phyloP scores from a whole-genome alignment of 2,329 filamentous ascomycete genomes.

The Neospermospora avenae region DNA sequence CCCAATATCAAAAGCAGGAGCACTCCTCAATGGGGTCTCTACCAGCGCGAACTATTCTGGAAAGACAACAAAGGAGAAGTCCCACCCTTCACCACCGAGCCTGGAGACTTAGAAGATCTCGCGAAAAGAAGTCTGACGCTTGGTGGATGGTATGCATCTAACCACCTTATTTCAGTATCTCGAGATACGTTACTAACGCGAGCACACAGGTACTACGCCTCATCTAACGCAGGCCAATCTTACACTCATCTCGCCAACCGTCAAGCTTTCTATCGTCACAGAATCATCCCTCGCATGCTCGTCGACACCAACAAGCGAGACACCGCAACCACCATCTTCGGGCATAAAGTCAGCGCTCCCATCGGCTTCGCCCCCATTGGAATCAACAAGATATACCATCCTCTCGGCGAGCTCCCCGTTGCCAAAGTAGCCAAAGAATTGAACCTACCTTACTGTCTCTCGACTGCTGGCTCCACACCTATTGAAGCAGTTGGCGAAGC shows the following conservation, averaged over 20 bases:
- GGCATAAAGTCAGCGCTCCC: slow-evolving; percentile 55
- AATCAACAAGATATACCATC: slow-evolving; percentile 64
- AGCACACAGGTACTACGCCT: slow-evolving; percentile 46
- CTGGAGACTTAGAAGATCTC: slow-evolving; percentile 54
- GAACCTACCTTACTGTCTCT: slow-evolving; percentile 56
- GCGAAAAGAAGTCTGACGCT: slow-evolving; percentile 54
- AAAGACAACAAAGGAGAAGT: slow-evolving; percentile 47
- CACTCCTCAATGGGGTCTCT: slow-evolving; percentile 52
- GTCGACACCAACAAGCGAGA: slow-evolving; percentile 59
- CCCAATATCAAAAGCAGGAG: slow-evolving; percentile 47
- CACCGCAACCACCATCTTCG: slow-evolving; percentile 55
- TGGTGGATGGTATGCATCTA: slow-evolving; percentile 47
- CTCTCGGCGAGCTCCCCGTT: slow-evolving; percentile 54
- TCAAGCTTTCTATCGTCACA: slow-evolving; percentile 61
- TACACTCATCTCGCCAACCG: slow-evolving; percentile 54
- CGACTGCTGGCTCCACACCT: slow-evolving; percentile 48
- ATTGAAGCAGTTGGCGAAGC: slow-evolving; percentile 57
- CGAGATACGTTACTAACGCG: neutral
- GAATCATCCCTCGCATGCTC: slow-evolving; percentile 59
- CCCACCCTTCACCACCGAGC: slow-evolving; percentile 52
- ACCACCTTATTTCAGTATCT: neutral
- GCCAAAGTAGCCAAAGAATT: slow-evolving; percentile 58
- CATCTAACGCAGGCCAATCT: slow-evolving; percentile 54
- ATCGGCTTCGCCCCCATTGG: slow-evolving; percentile 64
- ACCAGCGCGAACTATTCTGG: slow-evolving; percentile 55